Evolutionary conservation across 176 grass and related monocot genomes (phyloP), one percentile per base, ranked within the genome.

Genomic region (Bothriochloa decipiens): DNA sequence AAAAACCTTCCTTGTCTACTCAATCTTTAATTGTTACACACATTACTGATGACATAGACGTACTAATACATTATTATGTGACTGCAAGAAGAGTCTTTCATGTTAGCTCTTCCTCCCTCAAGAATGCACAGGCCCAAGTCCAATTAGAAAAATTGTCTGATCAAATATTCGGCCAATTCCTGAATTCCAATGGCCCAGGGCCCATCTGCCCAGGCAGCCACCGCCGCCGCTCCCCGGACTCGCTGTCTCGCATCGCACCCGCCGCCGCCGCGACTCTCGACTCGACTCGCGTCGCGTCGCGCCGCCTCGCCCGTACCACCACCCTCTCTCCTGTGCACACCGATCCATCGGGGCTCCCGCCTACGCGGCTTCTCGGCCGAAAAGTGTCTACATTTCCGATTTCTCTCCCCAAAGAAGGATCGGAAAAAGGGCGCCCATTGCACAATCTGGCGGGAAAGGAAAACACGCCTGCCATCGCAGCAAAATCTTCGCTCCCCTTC

Each of bases 381-480:
- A 6, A 16, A 6, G 2, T 17, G 14, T 23, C 60, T 65, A 26
- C 43, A 40, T 20, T 42, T 67, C 2, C 58, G 9, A 42, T 42
- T 42, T 11, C 40, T 8, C 60, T 65, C 41, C 15, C 62, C 16
- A 6, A 13, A 66, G 47, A 33, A 20, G 26, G 26, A 49, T 35
- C 7, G 22, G n/a, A 35, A 80, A 68, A 36, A 65, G 10, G 25
- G 64, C 78, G 78, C 43, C 53, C 65, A 36, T 37, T 81, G 6
- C 64, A 37, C 46, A 81, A 49, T 53, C 11, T 52, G 78, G 64
- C 78, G 78, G 78, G 78, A 81, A 81, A 53, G 22, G 28, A 52
- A 37, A 52, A 8, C 78, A 9, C 28, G 7, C 63, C 16, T 81
- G 27, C 46, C 27, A 15, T 68, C 78, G 20, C 80, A 25, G 36